Evolutionary conservation across 257 asterid genomes (phyloP).

Genomic region (Nicotiana tabacum): DNA sequence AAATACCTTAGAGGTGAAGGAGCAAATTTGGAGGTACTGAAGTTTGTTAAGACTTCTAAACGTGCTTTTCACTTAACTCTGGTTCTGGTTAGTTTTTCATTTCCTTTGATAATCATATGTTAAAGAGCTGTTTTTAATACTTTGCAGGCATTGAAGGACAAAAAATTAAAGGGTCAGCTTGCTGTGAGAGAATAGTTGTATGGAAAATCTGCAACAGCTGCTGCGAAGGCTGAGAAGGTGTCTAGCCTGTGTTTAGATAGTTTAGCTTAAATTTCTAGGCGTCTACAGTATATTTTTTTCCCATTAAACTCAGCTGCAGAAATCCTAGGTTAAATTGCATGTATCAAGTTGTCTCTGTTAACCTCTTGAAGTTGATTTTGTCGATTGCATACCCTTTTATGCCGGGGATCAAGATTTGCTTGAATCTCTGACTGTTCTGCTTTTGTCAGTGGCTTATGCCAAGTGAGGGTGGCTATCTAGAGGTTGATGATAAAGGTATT

Average conservation of each 20-base stretch:
- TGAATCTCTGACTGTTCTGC: slow-evolving; percentile 9
- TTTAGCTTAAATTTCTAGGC: background rate
- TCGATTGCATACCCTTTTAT: background rate
- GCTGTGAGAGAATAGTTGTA: slow-evolving; percentile 62
- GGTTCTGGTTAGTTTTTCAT: background rate
- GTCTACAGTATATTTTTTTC: background rate
- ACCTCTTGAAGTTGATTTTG: background rate
- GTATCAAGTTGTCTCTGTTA: background rate
- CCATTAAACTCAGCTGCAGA: background rate
- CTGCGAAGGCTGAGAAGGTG: slow-evolving; percentile 91
- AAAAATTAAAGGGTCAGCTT: slow-evolving; percentile 82
- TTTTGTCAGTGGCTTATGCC: slow-evolving; percentile 79
- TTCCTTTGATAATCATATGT: background rate
- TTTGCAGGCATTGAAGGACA: slow-evolving; percentile 57
- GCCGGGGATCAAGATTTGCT: background rate
- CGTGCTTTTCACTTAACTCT: background rate
- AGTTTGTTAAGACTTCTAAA: background rate
- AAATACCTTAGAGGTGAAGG: slow-evolving; percentile 81
- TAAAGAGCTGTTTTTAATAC: background rate
- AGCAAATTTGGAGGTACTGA: slow-evolving; percentile 59
- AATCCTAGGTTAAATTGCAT: background rate
- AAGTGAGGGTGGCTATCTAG: slow-evolving; percentile 75
- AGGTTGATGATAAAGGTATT: slow-evolving; percentile 52
- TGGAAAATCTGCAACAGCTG: slow-evolving; percentile 75
- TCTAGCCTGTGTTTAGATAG: background rate